Evolutionary conservation across 768 basidiomycete species (phyloP), one percentile per base, ranked within the genome.

Genomic region (Naganishia randhawae): DNA sequence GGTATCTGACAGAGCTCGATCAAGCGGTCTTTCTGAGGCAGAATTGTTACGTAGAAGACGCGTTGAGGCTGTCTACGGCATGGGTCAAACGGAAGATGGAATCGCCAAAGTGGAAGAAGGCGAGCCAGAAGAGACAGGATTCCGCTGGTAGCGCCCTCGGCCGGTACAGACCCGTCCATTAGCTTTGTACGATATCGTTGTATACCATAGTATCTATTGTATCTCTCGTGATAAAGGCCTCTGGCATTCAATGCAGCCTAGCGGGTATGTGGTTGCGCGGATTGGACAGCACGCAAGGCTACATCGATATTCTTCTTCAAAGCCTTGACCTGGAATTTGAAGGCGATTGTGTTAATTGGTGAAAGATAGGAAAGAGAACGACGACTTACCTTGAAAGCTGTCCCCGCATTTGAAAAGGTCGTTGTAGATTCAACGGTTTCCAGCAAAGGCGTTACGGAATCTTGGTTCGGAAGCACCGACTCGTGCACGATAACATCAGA

Each of bases 21-120:
- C 57, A 19, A 55, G 66, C 86, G 48, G 90, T 90, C 66, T 93
- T 84, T 81, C 87, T 73, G 84, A 92, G 73, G 85, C 89, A 63
- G 85, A 91, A 73, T 77, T 93, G 76, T 82, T 93, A 75, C 71
- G 80, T 50, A 69, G 82, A 33, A 71, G 82, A 62, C 72, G 81
- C 67, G 71, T 76, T 62, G 82, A 83, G 55, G 82, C 81, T n/a
- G 82, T 83, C 14, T 80, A 78, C 54, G 82, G 82, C 17, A 80
- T 82, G 71, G 81, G 75, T 0, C 75, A 54, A 14, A 61, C 41
- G 45, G 45, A 41, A 17, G 42, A 57, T 31, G 51, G 32, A 17
- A 61, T 17, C 22, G 29, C 17, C 7, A 48, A 41, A 17, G 54
- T 16, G n/a, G 54, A 48, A 7, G 42, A 57, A n/a, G n/a, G n/a